A percentile compares a stretch with the other conserved stretches of the same genome.
These are phyloP conservation scores for Sindora glabra DNA, from an alignment of 306 rosid genomes.

Conservation along the genomic window DNA sequence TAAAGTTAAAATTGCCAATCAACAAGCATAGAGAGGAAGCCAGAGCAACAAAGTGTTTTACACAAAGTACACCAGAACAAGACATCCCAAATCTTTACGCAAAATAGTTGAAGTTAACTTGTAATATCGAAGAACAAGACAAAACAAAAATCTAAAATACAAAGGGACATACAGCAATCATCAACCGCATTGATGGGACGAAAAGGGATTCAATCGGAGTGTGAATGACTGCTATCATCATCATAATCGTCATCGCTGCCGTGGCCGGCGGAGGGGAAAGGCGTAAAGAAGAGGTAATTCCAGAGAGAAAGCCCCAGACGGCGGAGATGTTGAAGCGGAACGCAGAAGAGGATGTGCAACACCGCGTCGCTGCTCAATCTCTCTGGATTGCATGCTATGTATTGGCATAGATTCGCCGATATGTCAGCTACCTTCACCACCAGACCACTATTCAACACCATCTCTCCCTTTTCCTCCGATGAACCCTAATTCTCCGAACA, in stretches of 20 bases:
- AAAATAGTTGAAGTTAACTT: background rate
- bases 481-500: too few relatives aligned
- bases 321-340: constrained; percentile 40
- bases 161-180: too few relatives aligned
- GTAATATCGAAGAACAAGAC: background rate
- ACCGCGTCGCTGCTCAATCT: constrained; percentile 42
- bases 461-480: constrained; percentile 19
- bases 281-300: constrained; percentile 20
- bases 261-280: background rate
- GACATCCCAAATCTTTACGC: too few relatives aligned
- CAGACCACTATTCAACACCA: constrained; percentile 63
- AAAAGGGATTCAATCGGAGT: constrained; percentile 20
- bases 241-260: background rate
- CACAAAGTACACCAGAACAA: too few relatives aligned
- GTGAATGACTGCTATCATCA: background rate
- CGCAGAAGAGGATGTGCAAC: constrained; percentile 55
- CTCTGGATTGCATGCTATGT: constrained; percentile 79
- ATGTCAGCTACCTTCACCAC: constrained; percentile 50
- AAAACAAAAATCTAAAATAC: background rate
- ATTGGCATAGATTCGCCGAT: constrained; percentile 59
- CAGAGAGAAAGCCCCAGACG: constrained; percentile 33
- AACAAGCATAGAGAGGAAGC: too few relatives aligned
- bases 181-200: too few relatives aligned
- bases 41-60: too few relatives aligned
- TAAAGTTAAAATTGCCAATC: too few relatives aligned